These are phyloP conservation scores for Saccharomyces uvarum DNA, from an alignment of 1,139 yeast species.

Conservation along the genomic window DNA sequence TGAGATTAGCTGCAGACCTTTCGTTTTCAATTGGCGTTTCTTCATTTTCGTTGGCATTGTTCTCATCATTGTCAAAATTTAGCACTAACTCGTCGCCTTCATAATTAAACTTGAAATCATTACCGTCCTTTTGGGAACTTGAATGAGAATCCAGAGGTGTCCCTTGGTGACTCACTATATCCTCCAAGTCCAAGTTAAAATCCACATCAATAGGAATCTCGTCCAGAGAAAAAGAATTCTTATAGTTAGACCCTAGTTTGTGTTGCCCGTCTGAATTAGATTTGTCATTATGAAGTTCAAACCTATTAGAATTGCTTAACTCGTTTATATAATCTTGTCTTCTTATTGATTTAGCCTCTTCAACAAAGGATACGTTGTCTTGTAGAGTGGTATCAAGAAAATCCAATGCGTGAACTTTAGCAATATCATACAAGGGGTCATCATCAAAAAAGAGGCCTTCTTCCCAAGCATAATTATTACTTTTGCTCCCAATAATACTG, in stretches of 20 bases:
- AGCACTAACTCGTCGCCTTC: conserved; percentile 4
- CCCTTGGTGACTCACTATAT: conserved; percentile 24
- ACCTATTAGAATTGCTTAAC: conserved; percentile 8
- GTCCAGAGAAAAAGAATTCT: conserved; percentile 6
- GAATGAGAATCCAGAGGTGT: conserved; percentile 8
- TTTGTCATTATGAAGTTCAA: conserved; percentile 3
- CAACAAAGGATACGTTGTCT: not conserved
- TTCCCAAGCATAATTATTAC: not conserved
- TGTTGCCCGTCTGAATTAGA: conserved; percentile 7
- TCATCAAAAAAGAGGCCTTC: conserved; percentile 15
- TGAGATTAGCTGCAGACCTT: not conserved
- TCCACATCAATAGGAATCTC: conserved; percentile 24
- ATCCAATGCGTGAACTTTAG: conserved; percentile 13
- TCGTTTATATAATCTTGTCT: conserved; percentile 27
- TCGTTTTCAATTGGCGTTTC: not conserved
- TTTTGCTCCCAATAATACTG: not conserved
- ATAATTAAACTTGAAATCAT: conserved; percentile 7
- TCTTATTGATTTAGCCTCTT: conserved; percentile 16
- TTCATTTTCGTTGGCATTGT: not conserved
- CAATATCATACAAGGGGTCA: conserved; percentile 24
- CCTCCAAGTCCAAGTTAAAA: conserved; percentile 26
- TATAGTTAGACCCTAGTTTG: not conserved
- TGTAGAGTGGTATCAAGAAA: conserved; percentile 7
- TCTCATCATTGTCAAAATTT: conserved; percentile 5
- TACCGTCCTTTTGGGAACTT: conserved; percentile 7